Evolutionary conservation across 495 filamentous ascomycete genomes (phyloP).

Genomic region (Daldinia decipiens): DNA sequence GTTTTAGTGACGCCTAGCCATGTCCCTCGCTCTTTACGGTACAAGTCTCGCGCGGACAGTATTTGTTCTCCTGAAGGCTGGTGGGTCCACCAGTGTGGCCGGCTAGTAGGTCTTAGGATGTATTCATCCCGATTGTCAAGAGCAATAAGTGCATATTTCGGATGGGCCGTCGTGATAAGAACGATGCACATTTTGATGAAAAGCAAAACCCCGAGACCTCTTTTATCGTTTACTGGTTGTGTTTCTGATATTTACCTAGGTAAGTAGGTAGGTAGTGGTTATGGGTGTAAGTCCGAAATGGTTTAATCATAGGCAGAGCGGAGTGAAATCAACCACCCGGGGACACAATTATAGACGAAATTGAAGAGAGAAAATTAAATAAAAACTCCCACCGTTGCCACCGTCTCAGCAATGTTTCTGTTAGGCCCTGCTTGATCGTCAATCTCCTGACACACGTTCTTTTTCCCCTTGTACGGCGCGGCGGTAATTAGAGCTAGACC

Average conservation of each 20-base stretch:
- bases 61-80: slow-evolving; percentile 53
- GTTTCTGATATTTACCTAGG: slow-evolving; percentile 4
- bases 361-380: slow-evolving; percentile 12
- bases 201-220: not conserved
- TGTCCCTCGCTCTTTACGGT: slow-evolving; percentile 73
- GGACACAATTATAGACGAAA: slow-evolving; percentile 32
- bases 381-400: slow-evolving; percentile 33
- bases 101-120: slow-evolving; percentile 85
- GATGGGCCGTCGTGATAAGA: slow-evolving; percentile 88
- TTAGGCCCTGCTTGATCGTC: slow-evolving; percentile 16
- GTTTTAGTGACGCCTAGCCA: slow-evolving; percentile 91
- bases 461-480: slow-evolving; percentile 14
- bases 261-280: not conserved
- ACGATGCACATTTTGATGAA: slow-evolving; percentile 86
- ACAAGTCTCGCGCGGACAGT: slow-evolving; percentile 62
- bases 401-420: slow-evolving; percentile 27
- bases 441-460: slow-evolving; percentile 34
- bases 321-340: slow-evolving; percentile 21
- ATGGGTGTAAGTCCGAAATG: slow-evolving; percentile 3
- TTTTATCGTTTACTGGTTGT: not conserved
- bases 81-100: slow-evolving; percentile 82
- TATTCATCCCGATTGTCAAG: slow-evolving; percentile 97
- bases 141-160: slow-evolving; percentile 86
- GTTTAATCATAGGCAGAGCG: not conserved
- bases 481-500: slow-evolving; percentile 16